These are phyloP conservation scores for Calonectria naviculata DNA, from an alignment of 2,329 filamentous ascomycete species.

Conservation along the genomic window DNA sequence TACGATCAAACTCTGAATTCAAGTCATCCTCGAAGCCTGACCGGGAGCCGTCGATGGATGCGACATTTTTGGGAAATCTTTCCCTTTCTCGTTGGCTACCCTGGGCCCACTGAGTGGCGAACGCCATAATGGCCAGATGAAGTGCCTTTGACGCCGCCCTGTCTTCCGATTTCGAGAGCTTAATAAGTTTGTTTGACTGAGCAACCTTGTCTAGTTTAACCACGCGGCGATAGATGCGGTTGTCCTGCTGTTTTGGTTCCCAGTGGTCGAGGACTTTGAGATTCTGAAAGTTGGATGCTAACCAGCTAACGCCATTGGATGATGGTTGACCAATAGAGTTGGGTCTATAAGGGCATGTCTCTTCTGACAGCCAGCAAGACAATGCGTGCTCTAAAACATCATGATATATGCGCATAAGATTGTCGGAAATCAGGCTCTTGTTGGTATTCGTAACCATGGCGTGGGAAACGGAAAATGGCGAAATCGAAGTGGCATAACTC, in stretches of 20 bases:
- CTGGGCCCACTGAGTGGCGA: slow-evolving; percentile 60
- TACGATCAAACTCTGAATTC: slow-evolving; percentile 51
- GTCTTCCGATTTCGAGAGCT: slow-evolving; percentile 54
- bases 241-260: slow-evolving; percentile 45
- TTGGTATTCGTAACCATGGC: slow-evolving; percentile 40
- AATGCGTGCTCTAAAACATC: slow-evolving; percentile 64
- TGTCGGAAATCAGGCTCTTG: slow-evolving; percentile 41
- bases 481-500: slow-evolving; percentile 40
- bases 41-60: slow-evolving; percentile 36
- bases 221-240: slow-evolving; percentile 62
- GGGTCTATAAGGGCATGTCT: slow-evolving; percentile 60
- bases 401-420: slow-evolving; percentile 57
- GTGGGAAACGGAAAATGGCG: slow-evolving; percentile 40
- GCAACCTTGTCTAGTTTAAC: slow-evolving; percentile 58
- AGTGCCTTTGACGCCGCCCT: slow-evolving; percentile 57
- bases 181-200: slow-evolving; percentile 51
- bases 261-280: slow-evolving; percentile 37
- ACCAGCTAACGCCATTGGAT: slow-evolving; percentile 42
- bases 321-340: slow-evolving; percentile 29
- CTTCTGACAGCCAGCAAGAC: slow-evolving; percentile 65
- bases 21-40: slow-evolving; percentile 38
- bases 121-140: slow-evolving; percentile 61
- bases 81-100: slow-evolving; percentile 41
- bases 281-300: slow-evolving; percentile 40
- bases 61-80: slow-evolving; percentile 35